These are phyloP conservation scores for Apiospora aurea DNA, from an alignment of 2,329 filamentous ascomycete genomes.

Conservation along the genomic window DNA sequence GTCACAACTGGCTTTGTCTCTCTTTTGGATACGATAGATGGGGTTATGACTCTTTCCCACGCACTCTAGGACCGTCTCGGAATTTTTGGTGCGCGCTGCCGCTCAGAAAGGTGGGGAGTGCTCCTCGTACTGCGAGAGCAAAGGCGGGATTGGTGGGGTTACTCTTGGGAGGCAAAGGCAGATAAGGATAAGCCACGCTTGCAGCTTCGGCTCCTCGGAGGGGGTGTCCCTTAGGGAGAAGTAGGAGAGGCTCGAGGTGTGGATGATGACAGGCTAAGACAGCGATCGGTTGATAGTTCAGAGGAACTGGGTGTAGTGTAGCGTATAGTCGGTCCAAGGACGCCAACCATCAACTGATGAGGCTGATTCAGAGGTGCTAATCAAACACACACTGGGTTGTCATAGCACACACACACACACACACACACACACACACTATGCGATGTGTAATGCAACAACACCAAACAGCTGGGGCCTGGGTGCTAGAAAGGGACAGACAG, in stretches of 20 bases:
- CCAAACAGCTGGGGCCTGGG: background rate
- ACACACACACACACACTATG: background rate
- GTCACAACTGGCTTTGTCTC: slow-evolving; percentile 12
- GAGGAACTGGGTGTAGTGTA: background rate
- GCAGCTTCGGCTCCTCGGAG: background rate
- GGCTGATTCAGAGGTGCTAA: slow-evolving; percentile 11
- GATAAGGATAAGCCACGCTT: slow-evolving; percentile 21
- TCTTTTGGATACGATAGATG: background rate
- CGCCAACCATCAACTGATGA: background rate
- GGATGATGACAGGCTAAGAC: background rate
- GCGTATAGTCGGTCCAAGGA: background rate
- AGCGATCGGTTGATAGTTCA: background rate
- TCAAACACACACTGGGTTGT: background rate
- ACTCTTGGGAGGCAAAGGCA: background rate
- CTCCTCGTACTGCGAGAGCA: background rate
- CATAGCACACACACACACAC: background rate
- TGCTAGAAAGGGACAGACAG: background rate
- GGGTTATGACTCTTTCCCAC: slow-evolving; percentile 32
- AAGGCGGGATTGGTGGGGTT: slow-evolving; percentile 30
- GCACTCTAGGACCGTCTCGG: slow-evolving; percentile 29
- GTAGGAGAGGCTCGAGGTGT: background rate
- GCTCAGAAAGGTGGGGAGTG: slow-evolving; percentile 21
- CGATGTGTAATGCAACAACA: background rate
- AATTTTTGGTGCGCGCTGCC: slow-evolving; percentile 34
- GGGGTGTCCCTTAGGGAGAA: background rate